Percentiles rank a stretch among this genome's conserved stretches.
These are phyloP conservation scores for Cryptococcus deneoformans DNA, from an alignment of 1,284 basidiomycete genomes.

Conservation along the genomic window DNA sequence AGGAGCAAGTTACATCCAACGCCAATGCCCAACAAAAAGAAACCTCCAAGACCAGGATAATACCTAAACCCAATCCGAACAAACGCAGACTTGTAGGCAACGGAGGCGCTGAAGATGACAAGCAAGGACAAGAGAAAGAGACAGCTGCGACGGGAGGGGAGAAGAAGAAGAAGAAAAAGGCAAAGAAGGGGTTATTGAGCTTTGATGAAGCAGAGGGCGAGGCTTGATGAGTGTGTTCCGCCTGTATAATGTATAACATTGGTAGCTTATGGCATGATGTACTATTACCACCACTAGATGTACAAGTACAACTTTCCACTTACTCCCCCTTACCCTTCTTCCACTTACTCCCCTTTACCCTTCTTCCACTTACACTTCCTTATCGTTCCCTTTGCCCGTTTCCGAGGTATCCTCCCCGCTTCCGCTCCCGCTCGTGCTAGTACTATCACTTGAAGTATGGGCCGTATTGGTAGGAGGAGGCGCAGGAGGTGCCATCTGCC, in stretches of 20 bases:
- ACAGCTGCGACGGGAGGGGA: slow-evolving; percentile 1
- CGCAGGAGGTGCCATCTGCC: slow-evolving; percentile 63
- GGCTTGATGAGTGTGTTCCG: background rate
- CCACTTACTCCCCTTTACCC: background rate
- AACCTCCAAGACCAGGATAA: slow-evolving; percentile 8
- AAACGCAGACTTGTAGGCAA: slow-evolving; percentile 42
- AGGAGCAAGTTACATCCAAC: no score
- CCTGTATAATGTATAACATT: slow-evolving; percentile 1
- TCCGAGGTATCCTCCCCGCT: no score
- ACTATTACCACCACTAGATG: no score
- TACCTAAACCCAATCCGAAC: slow-evolving; percentile 13
- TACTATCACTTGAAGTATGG: no score
- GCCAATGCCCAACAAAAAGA: slow-evolving; percentile 13
- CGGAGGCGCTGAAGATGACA: slow-evolving; percentile 1
- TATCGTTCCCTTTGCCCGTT: background rate
- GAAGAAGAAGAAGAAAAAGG: slow-evolving; percentile 45
- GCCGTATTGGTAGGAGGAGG: background rate
- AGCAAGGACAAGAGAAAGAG: slow-evolving; percentile 5
- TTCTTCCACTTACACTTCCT: slow-evolving; percentile 1
- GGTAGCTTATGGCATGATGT: no score
- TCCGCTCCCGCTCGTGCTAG: no score
- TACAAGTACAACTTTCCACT: slow-evolving; percentile 7
- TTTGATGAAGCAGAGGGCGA: slow-evolving; percentile 40
- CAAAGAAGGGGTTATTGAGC: slow-evolving; percentile 40
- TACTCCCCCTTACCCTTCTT: background rate